phyloP scores from a whole-genome alignment of 2,329 filamentous ascomycete species.

The Cladosporium sp. region DNA sequence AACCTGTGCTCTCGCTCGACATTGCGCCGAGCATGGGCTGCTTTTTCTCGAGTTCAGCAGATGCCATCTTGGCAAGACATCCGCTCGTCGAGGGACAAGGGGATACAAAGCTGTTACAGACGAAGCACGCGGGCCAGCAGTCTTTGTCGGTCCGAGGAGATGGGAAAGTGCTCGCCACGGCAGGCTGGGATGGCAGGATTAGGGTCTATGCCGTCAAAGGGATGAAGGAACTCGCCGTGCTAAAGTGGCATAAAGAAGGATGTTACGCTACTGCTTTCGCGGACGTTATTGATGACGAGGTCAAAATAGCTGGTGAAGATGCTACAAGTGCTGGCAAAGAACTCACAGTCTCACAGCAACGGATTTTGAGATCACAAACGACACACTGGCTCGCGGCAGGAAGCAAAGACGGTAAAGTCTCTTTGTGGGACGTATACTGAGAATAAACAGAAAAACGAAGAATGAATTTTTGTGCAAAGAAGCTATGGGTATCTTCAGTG shows the following conservation, averaged over 20 bases:
- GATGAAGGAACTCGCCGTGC: conserved; percentile 80
- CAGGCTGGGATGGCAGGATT: conserved; percentile 82
- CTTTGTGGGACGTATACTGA: conserved; percentile 86
- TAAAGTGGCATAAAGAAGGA: conserved; percentile 91
- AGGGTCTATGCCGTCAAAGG: conserved; percentile 74
- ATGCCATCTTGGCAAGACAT: conserved; percentile 74
- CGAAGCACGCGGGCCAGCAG: conserved; percentile 89
- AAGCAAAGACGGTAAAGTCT: conserved; percentile 91
- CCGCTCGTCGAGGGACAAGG: conserved; percentile 42
- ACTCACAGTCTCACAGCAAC: conserved; percentile 31
- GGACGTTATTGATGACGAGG: conserved; percentile 26
- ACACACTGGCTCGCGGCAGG: conserved; percentile 89
- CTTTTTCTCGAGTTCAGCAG: conserved; percentile 78
- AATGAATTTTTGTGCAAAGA: conserved; percentile 7
- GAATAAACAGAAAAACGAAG: background rate
- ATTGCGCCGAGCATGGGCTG: conserved; percentile 41
- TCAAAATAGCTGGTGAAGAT: background rate
- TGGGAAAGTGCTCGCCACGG: conserved; percentile 78
- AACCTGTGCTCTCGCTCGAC: conserved; percentile 70
- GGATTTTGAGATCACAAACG: conserved; percentile 54
- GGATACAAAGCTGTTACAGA: conserved; percentile 50
- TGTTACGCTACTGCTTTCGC: conserved; percentile 79
- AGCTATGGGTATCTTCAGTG: conserved; percentile 14
- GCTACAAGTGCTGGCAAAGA: background rate
- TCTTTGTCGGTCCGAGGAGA: conserved; percentile 72